Base-by-base conservation (phyloP, 2,329 filamentous ascomycete genomes). In the Arthrobotrys entomopaga region DNA sequence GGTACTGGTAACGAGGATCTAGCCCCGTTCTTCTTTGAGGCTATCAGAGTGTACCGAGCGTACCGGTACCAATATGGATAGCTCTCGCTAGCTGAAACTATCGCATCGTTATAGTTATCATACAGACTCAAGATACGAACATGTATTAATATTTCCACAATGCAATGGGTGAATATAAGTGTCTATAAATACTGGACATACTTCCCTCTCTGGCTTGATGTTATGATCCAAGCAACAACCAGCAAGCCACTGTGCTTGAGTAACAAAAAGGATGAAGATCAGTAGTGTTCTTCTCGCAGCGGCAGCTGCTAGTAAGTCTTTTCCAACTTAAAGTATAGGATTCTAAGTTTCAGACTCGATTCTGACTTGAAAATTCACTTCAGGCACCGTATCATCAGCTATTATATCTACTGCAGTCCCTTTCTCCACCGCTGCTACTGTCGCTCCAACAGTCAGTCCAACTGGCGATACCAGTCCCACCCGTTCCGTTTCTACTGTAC, bases 181-280 rank as follows among this genome's bases (percentile, higher is more conserved):
- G 64, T 69, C 56, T 69, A 69, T 69, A 69, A 69, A 69, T 69
- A 69, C 22, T 3, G 38, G 42, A 42, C n/a, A 38, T 3, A 46
- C 22, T 34, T 19, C 57, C 49, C 56, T 46, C 43, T 22, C 26
- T 7, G 24, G 22, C 11, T 22, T 29, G 29, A 15, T 48, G 16
- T 59, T 22, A 16, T 60, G 19, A 66, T 34, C 24, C 29, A 34
- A 6, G 29, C 29, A 59, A 40, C 22, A 19, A 59, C 59, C 64
- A 60, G 20, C 64, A 60, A n/a, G 19, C 19, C 22, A 54, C 38
- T 52, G 52, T 42, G 24, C 40, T 54, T 46, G 49, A 50, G 40
- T 29, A 34, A 19, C 46, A 59, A 40, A 8, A 24, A 72, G 42
- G 10, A 72, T 72, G 67, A 72, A 60, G 48, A 48, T 72, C 6